phyloP scores from a whole-genome alignment of 2,329 filamentous ascomycete genomes.

The Penicillium olsonii region DNA sequence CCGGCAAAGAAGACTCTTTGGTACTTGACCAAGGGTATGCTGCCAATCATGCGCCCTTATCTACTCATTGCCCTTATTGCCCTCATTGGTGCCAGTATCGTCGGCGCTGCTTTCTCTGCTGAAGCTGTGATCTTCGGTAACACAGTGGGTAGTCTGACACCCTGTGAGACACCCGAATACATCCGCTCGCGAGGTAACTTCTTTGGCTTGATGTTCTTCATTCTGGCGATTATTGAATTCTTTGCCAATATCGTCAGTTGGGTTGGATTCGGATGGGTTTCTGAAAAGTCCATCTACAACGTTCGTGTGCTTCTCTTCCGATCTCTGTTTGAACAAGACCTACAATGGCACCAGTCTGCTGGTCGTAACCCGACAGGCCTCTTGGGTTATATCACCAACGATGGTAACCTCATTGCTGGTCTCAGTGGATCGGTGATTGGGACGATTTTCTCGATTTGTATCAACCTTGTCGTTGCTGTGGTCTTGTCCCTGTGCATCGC shows the following conservation, averaged over 20 bases:
- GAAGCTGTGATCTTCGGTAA: slow-evolving; percentile 63
- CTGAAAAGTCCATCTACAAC: slow-evolving; percentile 66
- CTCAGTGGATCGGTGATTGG: slow-evolving; percentile 72
- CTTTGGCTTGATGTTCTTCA: slow-evolving; percentile 61
- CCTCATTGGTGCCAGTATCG: slow-evolving; percentile 32
- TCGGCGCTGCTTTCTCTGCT: slow-evolving; percentile 60
- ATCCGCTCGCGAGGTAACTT: slow-evolving; percentile 50
- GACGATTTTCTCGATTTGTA: slow-evolving; percentile 65
- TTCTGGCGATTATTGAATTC: slow-evolving; percentile 61
- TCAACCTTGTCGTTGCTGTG: slow-evolving; percentile 69
- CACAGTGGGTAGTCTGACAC: slow-evolving; percentile 57
- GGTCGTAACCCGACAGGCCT: slow-evolving; percentile 63
- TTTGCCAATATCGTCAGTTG: slow-evolving; percentile 64
- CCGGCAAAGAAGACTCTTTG: background rate
- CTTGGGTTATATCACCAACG: slow-evolving; percentile 68
- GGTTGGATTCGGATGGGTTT: slow-evolving; percentile 58
- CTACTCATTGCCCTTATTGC: background rate
- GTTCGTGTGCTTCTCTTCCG: slow-evolving; percentile 66
- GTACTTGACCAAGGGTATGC: background rate
- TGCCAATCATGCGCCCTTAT: background rate
- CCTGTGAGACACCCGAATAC: slow-evolving; percentile 55
- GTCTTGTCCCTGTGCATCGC: slow-evolving; percentile 70
- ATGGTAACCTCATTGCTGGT: slow-evolving; percentile 66
- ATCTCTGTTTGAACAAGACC: slow-evolving; percentile 65
- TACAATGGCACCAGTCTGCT: slow-evolving; percentile 71